Conservation (phyloP, 176 grass and related monocot genomes). For the Triticum monococcum region DNA sequence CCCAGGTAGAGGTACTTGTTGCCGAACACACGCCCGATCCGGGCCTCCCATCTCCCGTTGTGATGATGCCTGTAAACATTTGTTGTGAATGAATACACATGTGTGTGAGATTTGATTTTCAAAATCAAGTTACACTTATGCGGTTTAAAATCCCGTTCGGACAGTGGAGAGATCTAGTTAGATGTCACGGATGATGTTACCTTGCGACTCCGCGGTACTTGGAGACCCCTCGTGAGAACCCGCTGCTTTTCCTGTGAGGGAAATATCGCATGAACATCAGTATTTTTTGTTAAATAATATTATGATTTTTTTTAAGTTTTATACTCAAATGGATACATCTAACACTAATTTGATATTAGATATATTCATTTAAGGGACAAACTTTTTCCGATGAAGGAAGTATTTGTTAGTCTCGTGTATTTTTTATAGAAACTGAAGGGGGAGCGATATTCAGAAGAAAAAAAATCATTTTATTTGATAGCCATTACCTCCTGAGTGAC, state of each 20-base stretch:
- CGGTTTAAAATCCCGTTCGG: background rate
- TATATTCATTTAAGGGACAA: too few species aligned
- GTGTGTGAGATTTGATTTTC: background rate
- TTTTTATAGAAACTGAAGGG: background rate
- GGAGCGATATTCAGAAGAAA: background rate
- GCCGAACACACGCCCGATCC: conserved; percentile 65
- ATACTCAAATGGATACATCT: too few species aligned
- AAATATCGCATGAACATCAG: background rate
- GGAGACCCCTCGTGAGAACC: conserved; percentile 77
- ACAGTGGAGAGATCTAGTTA: background rate
- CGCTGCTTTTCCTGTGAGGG: conserved; percentile 79
- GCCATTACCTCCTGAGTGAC: conserved; percentile 60
- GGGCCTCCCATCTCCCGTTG: conserved; percentile 75
- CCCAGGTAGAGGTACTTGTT: conserved; percentile 85
- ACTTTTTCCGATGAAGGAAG: too few species aligned
- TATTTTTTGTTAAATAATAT: background rate
- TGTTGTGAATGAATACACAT: background rate
- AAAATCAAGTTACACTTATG: background rate
- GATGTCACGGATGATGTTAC: background rate
- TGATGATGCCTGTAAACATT: conserved; percentile 53
- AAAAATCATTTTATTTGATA: too few species aligned
- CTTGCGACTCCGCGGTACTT: conserved; percentile 82
- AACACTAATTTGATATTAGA: too few species aligned
- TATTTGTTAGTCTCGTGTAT: background rate
- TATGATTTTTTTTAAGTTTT: too few species aligned